These are phyloP conservation scores for Suillus decipiens DNA, from an alignment of 768 basidiomycete species.

Conservation along the genomic window DNA sequence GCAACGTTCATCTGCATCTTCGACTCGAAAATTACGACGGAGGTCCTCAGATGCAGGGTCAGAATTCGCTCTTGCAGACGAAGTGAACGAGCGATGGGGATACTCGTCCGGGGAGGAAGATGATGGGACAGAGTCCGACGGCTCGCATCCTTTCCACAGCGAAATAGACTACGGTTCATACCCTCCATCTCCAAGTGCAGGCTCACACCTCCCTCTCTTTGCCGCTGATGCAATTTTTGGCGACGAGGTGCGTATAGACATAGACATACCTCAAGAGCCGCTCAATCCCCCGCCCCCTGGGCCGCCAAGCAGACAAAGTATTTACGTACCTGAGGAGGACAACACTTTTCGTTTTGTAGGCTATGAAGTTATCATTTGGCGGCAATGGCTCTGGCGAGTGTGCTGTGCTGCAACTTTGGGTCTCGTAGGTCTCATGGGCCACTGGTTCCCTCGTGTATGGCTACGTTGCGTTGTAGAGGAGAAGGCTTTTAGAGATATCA, in stretches of 20 bases:
- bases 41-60: slow-evolving; percentile 59
- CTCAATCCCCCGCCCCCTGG: slow-evolving; percentile 76
- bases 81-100: slow-evolving; percentile 82
- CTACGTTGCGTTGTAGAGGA: slow-evolving; percentile 83
- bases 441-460: slow-evolving; percentile 95
- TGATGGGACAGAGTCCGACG: slow-evolving; percentile 39
- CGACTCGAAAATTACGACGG: slow-evolving; percentile 51
- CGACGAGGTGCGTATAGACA: slow-evolving; percentile 81
- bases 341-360: slow-evolving; percentile 85
- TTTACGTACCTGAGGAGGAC: slow-evolving; percentile 90
- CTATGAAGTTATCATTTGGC: slow-evolving; percentile 67
- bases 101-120: slow-evolving; percentile 87
- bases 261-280: slow-evolving; percentile 64
- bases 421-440: slow-evolving; percentile 74
- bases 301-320: slow-evolving; percentile 81
- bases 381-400: slow-evolving; percentile 67
- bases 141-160: slow-evolving; percentile 38
- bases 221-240: slow-evolving; percentile 79
- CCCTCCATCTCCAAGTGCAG: slow-evolving; percentile 57
- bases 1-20: slow-evolving; percentile 53
- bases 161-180: slow-evolving; percentile 76
- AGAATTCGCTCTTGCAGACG: slow-evolving; percentile 58
- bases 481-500: slow-evolving; percentile 74
- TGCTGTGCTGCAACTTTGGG: slow-evolving; percentile 73
- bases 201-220: slow-evolving; percentile 63